Evolutionary conservation across 2,329 filamentous ascomycete species (phyloP).

Genomic region (Teratosphaeria pseudoeucalypti): DNA sequence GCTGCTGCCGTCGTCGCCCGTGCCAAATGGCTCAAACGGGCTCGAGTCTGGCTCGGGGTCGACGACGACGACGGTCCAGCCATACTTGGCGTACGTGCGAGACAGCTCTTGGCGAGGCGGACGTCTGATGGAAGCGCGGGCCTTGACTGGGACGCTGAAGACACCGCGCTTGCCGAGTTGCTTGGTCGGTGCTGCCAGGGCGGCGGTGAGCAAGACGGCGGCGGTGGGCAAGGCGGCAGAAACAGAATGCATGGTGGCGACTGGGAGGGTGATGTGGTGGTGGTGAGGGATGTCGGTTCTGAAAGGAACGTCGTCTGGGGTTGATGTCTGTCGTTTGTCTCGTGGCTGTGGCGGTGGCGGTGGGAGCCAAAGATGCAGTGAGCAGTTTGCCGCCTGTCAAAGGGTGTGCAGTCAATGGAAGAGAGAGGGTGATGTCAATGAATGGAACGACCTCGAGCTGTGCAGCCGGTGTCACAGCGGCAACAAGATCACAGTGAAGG

Average conservation of each 20-base stretch:
- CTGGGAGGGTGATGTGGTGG: background rate
- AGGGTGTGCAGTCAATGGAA: constrained; percentile 1
- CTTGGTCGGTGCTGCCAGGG: constrained; percentile 35
- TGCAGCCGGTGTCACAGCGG: background rate
- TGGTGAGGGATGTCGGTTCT: background rate
- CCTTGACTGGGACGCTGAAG: constrained; percentile 46
- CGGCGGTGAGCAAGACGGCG: constrained; percentile 38
- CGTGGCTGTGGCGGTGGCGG: background rate
- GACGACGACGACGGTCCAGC: constrained; percentile 22
- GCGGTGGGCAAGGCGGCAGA: constrained; percentile 27
- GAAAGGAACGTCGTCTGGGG: constrained; percentile 2
- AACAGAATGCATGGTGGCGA: constrained; percentile 1
- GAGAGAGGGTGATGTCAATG: constrained; percentile 1
- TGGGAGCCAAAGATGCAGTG: background rate
- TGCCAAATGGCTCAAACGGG: background rate
- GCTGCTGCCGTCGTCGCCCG: constrained; percentile 3
- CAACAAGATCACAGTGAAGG: background rate
- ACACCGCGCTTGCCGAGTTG: constrained; percentile 40
- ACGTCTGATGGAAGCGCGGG: constrained; percentile 38
- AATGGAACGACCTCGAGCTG: background rate
- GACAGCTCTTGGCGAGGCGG: constrained; percentile 53
- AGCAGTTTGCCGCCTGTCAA: constrained; percentile 4
- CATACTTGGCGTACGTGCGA: constrained; percentile 60
- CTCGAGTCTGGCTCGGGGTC: constrained; percentile 2
- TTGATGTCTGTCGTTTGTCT: background rate